These are phyloP conservation scores for Roridomyces roridus DNA, from an alignment of 768 basidiomycete genomes.

Conservation along the genomic window DNA sequence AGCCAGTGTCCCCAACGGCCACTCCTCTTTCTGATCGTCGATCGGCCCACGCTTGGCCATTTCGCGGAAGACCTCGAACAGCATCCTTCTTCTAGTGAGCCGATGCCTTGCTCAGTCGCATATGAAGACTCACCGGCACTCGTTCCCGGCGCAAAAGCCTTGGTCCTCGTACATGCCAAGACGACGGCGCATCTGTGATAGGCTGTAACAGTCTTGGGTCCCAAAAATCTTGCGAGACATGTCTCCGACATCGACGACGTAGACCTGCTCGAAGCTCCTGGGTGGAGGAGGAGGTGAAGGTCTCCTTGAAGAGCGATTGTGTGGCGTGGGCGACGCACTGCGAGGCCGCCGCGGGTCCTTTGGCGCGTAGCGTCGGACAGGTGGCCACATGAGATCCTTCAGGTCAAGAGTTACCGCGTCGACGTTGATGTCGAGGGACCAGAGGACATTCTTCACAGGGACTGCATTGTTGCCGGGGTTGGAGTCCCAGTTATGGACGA, in stretches of 20 bases:
- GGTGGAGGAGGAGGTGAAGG: neutral
- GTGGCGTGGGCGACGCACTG: slow-evolving; percentile 8
- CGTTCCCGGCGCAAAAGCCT: slow-evolving; percentile 23
- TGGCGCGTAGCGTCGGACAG: slow-evolving; percentile 1
- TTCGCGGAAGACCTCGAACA: slow-evolving; percentile 5
- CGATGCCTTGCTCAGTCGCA: too few species aligned
- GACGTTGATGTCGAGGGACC: neutral
- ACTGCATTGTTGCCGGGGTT: neutral
- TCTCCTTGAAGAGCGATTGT: slow-evolving; percentile 4
- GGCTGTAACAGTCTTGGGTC: neutral
- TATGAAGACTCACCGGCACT: slow-evolving; percentile 8
- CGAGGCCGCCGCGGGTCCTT: slow-evolving; percentile 13
- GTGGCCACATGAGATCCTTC: slow-evolving; percentile 7
- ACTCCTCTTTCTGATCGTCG: slow-evolving; percentile 13
- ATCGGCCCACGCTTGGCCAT: slow-evolving; percentile 4
- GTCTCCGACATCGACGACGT: slow-evolving; percentile 15
- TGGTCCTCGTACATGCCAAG: neutral
- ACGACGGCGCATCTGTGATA: neutral
- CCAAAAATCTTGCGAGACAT: slow-evolving; percentile 4
- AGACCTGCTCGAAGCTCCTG: slow-evolving; percentile 8
- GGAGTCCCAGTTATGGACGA: slow-evolving; percentile 13
- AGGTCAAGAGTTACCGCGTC: slow-evolving; percentile 1
- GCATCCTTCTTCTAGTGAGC: too few species aligned
- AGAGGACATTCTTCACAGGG: neutral
- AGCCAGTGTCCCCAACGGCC: too few species aligned